phyloP scores from a whole-genome alignment of 2,329 filamentous ascomycete genomes.

The Emergomyces africanus region DNA sequence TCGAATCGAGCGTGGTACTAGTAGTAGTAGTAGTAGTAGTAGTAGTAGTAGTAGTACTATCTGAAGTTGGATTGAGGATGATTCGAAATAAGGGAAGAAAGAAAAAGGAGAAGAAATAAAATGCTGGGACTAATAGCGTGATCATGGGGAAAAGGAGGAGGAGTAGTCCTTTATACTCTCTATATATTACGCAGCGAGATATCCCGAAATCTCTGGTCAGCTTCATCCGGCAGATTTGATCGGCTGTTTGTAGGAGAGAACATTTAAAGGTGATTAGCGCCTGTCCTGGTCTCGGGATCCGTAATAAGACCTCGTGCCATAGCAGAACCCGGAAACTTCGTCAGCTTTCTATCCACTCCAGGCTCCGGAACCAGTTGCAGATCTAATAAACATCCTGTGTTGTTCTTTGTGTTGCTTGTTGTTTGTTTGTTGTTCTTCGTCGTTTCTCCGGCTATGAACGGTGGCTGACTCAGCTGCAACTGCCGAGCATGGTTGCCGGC shows the following conservation, averaged over 20 bases:
- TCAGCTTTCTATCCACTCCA: neutral
- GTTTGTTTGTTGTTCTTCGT: neutral
- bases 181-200: neutral
- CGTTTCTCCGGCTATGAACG: neutral
- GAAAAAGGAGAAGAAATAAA: neutral
- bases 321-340: neutral
- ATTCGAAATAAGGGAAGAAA: neutral
- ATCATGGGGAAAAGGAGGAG: neutral
- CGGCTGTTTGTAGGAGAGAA: neutral
- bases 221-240: neutral
- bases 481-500: neutral
- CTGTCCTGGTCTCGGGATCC: neutral
- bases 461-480: neutral
- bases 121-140: neutral
- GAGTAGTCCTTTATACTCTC: no score
- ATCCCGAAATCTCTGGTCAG: neutral
- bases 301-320: neutral
- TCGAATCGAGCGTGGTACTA: no score
- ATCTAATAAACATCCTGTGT: neutral
- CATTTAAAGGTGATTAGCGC: no score
- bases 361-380: no score
- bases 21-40: no score
- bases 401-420: neutral
- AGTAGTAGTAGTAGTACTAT: no score
- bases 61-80: neutral